Base-by-base conservation (phyloP, 2,329 filamentous ascomycete genomes). In the Alternaria sp. region DNA sequence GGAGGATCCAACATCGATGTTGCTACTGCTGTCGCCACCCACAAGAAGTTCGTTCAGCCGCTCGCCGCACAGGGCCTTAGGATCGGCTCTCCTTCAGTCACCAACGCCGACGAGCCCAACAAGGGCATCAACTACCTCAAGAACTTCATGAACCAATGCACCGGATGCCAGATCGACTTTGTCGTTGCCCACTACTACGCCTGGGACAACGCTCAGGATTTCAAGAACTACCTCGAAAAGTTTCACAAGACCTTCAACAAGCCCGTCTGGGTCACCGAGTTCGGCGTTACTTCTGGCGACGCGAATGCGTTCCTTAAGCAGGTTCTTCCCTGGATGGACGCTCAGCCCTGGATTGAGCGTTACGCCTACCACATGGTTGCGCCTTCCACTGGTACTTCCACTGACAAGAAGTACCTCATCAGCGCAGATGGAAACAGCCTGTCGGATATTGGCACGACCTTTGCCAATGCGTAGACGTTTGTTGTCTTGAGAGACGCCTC, bases 231-330 rank as follows among this genome's bases (percentile, higher is more conserved):
- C 63, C 87, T 78, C 20, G 59, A 20, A 5, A 70, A 73, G 36
- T 73, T 76, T 53, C 64, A 75, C 63, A 30, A 69, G 26, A 62
- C 63, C 22, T 68, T 70, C 55, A 66, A 67, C 48, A 72, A 70
- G 68, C 72, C 72, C 9, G 61, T 79, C 51, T 79, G 77, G 76
- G 62, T 79, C 51, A 78, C 72, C 20, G 78, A 79, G 61, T 79
- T 78, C 56, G 73, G 69, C 24, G 62, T 73, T 20, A 72, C 64
- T 7, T 68, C 69, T n/a, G 69, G 68, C 22, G 62, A 69, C 43
- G 63, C 61, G 14, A 58, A 68, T 4, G 44, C 59, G 3, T 79
- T 79, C 67, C 62, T 79, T 52, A 65, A 67, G 60, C 60, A 73
- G 34, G 72, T 74, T 6, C 63, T 78, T 22, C 69, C 71, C 11